phyloP scores from a whole-genome alignment of 345 rosid genomes.

The thale cress (Arabidopsis thaliana) region TAIR10.1 NC_003075.7:8206001-8206500 shows the following conservation, averaged over 20 bases:
- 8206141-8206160: conserved; percentile 93
- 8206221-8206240: conserved; percentile 4
- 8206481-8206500: conserved; percentile 83
- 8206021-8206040: background rate
- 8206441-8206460: background rate
- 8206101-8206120: conserved; percentile 97
- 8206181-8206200: conserved; percentile 7
- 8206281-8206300: conserved; percentile 95
- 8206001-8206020: conserved; percentile 12
- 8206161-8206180: conserved; percentile 3
- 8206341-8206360: conserved; percentile 80
- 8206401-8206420: too few relatives aligned
- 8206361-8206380: conserved; percentile 10
- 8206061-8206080: conserved; percentile 28
- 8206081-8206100: conserved; percentile 96
- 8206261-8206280: conserved; percentile 81
- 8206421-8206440: background rate
- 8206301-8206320: conserved; percentile 94
- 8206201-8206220: background rate
- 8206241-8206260: conserved; percentile 5
- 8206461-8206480: conserved; percentile 93
- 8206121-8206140: conserved; percentile 98
- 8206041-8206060: background rate
- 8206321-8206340: conserved; percentile 90
- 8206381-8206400: too few relatives aligned